Evolutionary conservation across 1,139 yeast species (phyloP).

Genomic region (Arxiozyma telluris): DNA sequence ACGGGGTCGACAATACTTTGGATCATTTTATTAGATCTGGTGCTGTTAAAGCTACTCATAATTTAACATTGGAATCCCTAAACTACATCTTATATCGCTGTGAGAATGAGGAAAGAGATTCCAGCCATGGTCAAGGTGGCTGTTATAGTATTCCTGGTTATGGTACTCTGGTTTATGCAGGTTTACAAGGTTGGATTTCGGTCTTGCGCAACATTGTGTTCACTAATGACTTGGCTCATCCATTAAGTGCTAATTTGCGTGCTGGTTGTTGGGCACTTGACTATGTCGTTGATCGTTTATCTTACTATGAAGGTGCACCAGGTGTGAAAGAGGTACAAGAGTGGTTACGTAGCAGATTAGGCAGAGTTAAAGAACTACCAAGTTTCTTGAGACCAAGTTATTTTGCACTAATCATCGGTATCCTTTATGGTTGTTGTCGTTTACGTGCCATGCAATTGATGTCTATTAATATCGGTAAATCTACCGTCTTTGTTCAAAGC

Average conservation of each 20-base stretch:
- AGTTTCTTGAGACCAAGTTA: constrained; percentile 77
- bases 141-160: constrained; percentile 62
- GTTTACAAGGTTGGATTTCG: constrained; percentile 87
- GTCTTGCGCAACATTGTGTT: constrained; percentile 55
- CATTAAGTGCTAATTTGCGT: constrained; percentile 71
- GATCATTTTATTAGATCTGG: constrained; percentile 63
- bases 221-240: constrained; percentile 73
- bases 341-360: constrained; percentile 65
- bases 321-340: constrained; percentile 45
- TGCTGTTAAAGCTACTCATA: constrained; percentile 61
- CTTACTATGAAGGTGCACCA: constrained; percentile 42
- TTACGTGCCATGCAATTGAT: constrained; percentile 54
- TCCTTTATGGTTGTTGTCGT: constrained; percentile 75
- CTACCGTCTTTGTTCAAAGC: constrained; percentile 69
- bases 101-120: constrained; percentile 82
- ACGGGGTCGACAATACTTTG: constrained; percentile 49
- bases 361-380: constrained; percentile 60
- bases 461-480: constrained; percentile 44
- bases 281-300: constrained; percentile 55
- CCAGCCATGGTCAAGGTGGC: constrained; percentile 62
- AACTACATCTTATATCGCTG: constrained; percentile 69
- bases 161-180: constrained; percentile 76
- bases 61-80: constrained; percentile 57
- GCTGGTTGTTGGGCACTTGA: constrained; percentile 88
- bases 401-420: constrained; percentile 70